Base-by-base conservation (phyloP, 768 basidiomycete species). In the Auricularia auricula-judae region DNA sequence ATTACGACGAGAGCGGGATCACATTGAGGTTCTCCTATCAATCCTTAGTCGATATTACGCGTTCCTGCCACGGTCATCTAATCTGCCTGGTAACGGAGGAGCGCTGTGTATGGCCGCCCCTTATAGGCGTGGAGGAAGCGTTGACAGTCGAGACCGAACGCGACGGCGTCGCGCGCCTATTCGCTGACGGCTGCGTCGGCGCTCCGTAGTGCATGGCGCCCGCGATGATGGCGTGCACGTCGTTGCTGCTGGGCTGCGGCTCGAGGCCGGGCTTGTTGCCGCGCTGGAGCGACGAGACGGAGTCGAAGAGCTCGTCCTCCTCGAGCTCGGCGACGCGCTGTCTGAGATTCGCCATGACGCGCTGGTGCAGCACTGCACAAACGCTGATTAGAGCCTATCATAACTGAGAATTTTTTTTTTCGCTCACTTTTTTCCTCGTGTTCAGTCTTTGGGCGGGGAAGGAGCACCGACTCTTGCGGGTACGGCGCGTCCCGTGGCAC, bases 261-360 rank as follows among this genome's bases (percentile, higher is more conserved):
- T 51, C 47, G 14, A 21, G 14, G 34, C 33, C 35, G 43, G 58
- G 21, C 62, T 61, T 7, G 51, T 36, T 21, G 65, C 47, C 61
- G 34, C 42, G 43, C 44, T 56, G 21, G 65, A 34, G 34, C 47
- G 62, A 11, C 58, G 62, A 39, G 65, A 62, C 58, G 47, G 62
- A 62, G 21, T 66, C 65, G 47, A 66, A 66, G 14, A 63, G 43
- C 34, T 66, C 65, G n/a, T 66, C 65, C 16, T 66, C 65, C 42
- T 66, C 65, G 21, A 66, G 65, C 53, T 61, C 62, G 3, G 62
- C 62, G 43, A 66, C 65, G 29, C 35, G 62, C 54, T 63, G 62
- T 34, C 65, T 62, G 2, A 66, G 36, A 10, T 47, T 63, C 18
- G 65, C 56, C 65, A 66, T 66, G 43, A 63, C 65, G n/a, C 35